Evolutionary conservation across 352 stramenopile species (phyloP), one percentile per base, ranked within the genome.

Genomic region (Peronospora tabacina): DNA sequence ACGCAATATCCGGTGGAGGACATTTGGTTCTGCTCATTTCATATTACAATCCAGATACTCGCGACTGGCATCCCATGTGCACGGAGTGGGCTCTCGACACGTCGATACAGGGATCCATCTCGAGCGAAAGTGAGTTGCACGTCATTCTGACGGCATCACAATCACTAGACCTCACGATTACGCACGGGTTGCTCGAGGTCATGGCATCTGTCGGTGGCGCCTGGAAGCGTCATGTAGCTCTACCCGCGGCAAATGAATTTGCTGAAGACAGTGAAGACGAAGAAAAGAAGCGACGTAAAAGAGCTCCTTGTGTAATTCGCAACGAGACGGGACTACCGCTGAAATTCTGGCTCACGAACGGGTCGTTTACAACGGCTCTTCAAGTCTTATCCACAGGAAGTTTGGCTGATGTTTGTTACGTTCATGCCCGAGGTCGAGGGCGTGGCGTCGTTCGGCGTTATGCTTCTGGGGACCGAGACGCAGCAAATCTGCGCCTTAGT

Each of bases 21-120:
- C 72, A 62, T 17, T 54, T 92, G 10, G 64, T 82, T 0, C 71
- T 81, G 20, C 49, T 84, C 29, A 68, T 86, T 33, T 79, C 77
- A 9, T 90, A 92, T 45, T 90, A 89, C 44, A 92, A 90, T 40
- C 82, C 82, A 11, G 76, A 90, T 26, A 87, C 75, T 22, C 76
- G 82, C 11, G 66, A 80, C 35, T 92, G 82, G 82, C 82, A 92
- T 38, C 73, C 79, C 13, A 81, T 92, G 75, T 87, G 79, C 24
- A 72, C 71, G 1, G 79, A 90, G 36, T 92, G 82, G 82, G 65
- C 63, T 10, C 51, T 92, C 5, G 76, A 87, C 17, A 49, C 81
- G 7, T 84, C 82, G 2, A 55, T 89, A 1, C 79, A 90, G 42
- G 79, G 79, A 19, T 47, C 44, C 1, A 63, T 63, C 32, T 52